Conservation (phyloP, 768 basidiomycete genomes). For the Mycena floridula region DNA sequence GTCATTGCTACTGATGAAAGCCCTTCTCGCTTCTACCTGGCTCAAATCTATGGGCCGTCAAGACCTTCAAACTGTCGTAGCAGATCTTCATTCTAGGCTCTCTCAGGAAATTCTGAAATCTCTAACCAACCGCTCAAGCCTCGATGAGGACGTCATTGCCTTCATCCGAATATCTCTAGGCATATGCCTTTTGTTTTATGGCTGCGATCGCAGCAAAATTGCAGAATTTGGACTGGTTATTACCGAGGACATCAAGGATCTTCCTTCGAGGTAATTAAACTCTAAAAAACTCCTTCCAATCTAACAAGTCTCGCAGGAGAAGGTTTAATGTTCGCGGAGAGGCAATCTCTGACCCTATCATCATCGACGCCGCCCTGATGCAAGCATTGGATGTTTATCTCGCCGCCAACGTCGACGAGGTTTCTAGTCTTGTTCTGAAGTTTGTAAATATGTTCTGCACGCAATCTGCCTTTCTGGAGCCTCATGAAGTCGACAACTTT, state of each 20-base stretch:
- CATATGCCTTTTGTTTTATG: slow-evolving; percentile 57
- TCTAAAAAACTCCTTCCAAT: neutral
- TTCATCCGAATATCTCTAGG: slow-evolving; percentile 62
- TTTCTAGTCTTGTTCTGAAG: slow-evolving; percentile 49
- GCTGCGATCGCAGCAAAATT: slow-evolving; percentile 51
- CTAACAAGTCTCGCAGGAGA: too few relatives aligned
- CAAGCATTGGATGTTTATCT: slow-evolving; percentile 47
- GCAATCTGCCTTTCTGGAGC: slow-evolving; percentile 53
- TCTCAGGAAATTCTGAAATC: slow-evolving; percentile 29
- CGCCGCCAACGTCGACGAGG: slow-evolving; percentile 37
- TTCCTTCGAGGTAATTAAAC: slow-evolving; percentile 51
- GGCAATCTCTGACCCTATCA: slow-evolving; percentile 48
- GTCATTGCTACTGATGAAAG: slow-evolving; percentile 45
- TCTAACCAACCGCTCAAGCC: too few relatives aligned
- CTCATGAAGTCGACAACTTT: slow-evolving; percentile 70
- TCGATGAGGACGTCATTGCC: slow-evolving; percentile 12
- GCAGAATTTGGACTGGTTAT: slow-evolving; percentile 38
- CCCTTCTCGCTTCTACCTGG: slow-evolving; percentile 54
- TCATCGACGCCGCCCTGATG: slow-evolving; percentile 53
- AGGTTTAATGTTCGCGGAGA: too few relatives aligned
- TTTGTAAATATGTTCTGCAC: slow-evolving; percentile 58
- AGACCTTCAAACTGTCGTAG: slow-evolving; percentile 46
- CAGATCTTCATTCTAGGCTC: slow-evolving; percentile 41
- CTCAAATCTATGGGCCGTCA: slow-evolving; percentile 52
- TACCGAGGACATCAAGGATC: slow-evolving; percentile 37